Base-by-base conservation (phyloP, 2,329 filamentous ascomycete species). In the Colletotrichum sp. region DNA sequence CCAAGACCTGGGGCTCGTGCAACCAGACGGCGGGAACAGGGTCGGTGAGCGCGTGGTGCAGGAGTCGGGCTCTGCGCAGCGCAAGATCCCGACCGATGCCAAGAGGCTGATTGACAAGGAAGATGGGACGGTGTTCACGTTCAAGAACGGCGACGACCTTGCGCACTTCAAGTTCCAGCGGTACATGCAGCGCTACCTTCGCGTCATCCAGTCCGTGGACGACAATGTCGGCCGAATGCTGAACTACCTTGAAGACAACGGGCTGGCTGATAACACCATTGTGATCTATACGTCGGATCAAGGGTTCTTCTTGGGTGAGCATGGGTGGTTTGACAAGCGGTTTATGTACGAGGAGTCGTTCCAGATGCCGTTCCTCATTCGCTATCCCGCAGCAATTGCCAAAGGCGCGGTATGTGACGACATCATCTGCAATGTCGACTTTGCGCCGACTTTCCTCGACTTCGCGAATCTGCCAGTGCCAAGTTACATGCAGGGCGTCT, bases 271-370 rank as follows among this genome's bases (percentile, higher is more conserved):
- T 1, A 85, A 89, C 77, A 90, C 88, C 0, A 80, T 90, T 4
- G 86, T 90, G 3, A 83, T 90, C n/a, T 90, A 90, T 76, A 89
- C 87, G 0, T 89, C 87, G 0, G 89, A 90, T 76, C 88, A 90
- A 75, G 89, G 89, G 8, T 90, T 90, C 82, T 91, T 90, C 79
- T 85, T 91, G 0, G 89, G 89, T 9, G 89, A 91, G 74, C 89
- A 91, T 75, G 89, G 89, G 69, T 91, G 88, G 89, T 90, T 90
- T 77, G 89, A 90, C 79, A 91, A 91, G 81, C 86, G 89, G 5
- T 90, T 91, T 80, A 90, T 91, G 86, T 91, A 91, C 80, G 89
- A 91, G 76, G 88, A 91, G 79, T 86, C 83, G 16, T 90, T 91
- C 81, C 88, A 90, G 80, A 90, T 91, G 89, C 89, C 89, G 0